Evolutionary conservation across 768 basidiomycete genomes (phyloP), one percentile per base, ranked within the genome.

Genomic region (Suillus paluster): DNA sequence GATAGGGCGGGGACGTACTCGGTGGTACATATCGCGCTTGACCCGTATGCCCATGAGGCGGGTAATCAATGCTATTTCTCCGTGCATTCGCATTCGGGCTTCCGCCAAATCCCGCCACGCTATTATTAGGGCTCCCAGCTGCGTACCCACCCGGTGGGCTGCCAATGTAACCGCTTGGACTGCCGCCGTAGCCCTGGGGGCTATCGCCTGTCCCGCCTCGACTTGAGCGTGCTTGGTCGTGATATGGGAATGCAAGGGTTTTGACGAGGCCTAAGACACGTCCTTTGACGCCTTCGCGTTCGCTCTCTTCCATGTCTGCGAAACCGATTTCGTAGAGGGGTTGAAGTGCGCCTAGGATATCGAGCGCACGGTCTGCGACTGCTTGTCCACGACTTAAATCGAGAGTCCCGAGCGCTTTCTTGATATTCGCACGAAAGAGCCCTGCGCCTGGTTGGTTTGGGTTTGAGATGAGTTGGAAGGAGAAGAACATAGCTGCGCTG

Each of bases 401-500:
- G 33, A 93, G 80, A 21, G 86, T 87, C 14, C 78, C 71, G 63
- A 88, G 82, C 15, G 89, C 86, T 71, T 88, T 89, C 67, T 83
- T 84, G 68, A 94, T 89, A 68, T 88, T 90, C 38, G 84, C 83
- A 21, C 91, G 88, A 77, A 92, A 92, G 39, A 91, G 79, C 33
- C 84, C 84, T 46, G 90, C 90, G 27, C 89, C 91, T 49, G 89
- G 88, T 65, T 92, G 91, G 63, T 90, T 90, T 56, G 91, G 89
- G 67, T 91, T 88, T 39, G 87, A 84, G 68, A 93, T 88, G 54
- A 94, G 83, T 68, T 94, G 91, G 77, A 93, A 93, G n/a, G 90
- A 90, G 83, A 94, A 92, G 77, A 94, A 94, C 88, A 94, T 92
- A 54, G 90, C 90, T 21, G 92, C 91, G 53, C 88, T 88, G 79